phyloP scores from a whole-genome alignment of 2,329 filamentous ascomycete genomes.

The Colletotrichum musae region DNA sequence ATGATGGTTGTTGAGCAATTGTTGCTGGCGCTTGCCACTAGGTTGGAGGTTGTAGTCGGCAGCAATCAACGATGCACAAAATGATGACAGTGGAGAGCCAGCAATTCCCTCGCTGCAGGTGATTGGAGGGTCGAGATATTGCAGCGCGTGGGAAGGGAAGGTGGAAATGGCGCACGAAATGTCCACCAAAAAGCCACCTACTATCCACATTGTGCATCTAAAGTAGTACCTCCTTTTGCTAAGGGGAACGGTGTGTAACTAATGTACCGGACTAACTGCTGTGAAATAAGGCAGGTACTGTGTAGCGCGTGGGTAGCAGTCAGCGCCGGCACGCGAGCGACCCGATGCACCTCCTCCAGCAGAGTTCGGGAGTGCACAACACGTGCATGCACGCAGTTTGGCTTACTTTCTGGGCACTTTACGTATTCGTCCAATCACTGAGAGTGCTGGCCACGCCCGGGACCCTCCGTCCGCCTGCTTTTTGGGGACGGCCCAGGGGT shows the following conservation, averaged over 20 bases:
- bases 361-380: conserved; percentile 5
- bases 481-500: not conserved
- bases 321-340: too few species aligned
- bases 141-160: not conserved
- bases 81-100: conserved; percentile 10
- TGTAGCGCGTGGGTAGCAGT: too few species aligned
- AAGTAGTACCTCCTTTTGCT: not conserved
- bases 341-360: not conserved
- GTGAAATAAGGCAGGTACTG: too few species aligned
- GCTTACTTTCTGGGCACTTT: conserved; percentile 25
- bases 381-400: conserved; percentile 8
- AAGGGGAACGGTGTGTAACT: too few species aligned
- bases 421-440: not conserved
- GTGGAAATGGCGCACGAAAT: conserved; percentile 21
- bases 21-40: too few species aligned
- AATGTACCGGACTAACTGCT: too few species aligned
- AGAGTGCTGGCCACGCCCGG: conserved; percentile 5
- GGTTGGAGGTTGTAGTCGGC: too few species aligned
- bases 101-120: conserved; percentile 8
- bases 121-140: not conserved
- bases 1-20: too few species aligned
- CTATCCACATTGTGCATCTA: not conserved
- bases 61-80: too few species aligned
- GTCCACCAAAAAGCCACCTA: conserved; percentile 8
- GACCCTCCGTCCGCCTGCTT: conserved; percentile 5